Conservation (phyloP, 768 basidiomycete species). For the Termitomyces sp. region DNA sequence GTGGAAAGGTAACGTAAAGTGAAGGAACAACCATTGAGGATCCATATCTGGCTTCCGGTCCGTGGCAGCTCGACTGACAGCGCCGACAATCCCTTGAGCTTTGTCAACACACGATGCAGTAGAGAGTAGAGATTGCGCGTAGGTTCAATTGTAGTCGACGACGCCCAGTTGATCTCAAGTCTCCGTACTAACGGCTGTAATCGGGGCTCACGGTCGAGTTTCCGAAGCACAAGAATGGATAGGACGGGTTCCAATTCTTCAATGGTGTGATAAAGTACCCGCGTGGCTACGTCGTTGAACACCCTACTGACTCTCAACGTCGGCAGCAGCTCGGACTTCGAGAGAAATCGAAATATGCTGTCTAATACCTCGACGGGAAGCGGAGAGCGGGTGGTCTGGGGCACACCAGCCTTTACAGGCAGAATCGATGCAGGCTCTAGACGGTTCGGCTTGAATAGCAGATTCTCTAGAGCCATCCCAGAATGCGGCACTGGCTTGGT, state of each 20-base stretch:
- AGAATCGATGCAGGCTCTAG: neutral
- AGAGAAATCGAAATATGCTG: slow-evolving; percentile 21
- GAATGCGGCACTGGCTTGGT: neutral
- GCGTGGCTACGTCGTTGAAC: slow-evolving; percentile 24
- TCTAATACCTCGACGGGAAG: slow-evolving; percentile 34
- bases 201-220: slow-evolving; percentile 33
- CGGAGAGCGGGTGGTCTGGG: slow-evolving; percentile 5
- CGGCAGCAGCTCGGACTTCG: slow-evolving; percentile 17
- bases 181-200: slow-evolving; percentile 39
- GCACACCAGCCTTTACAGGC: neutral
- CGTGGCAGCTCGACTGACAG: slow-evolving; percentile 51
- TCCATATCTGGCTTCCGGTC: slow-evolving; percentile 40
- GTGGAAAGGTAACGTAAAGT: slow-evolving; percentile 47
- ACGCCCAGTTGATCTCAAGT: slow-evolving; percentile 42
- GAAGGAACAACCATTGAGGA: slow-evolving; percentile 43
- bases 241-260: slow-evolving; percentile 24
- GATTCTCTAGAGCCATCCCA: neutral
- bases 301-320: slow-evolving; percentile 22
- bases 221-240: slow-evolving; percentile 34
- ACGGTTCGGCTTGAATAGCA: neutral
- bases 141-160: slow-evolving; percentile 19
- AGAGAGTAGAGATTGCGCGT: slow-evolving; percentile 48
- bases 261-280: slow-evolving; percentile 32
- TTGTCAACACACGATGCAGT: slow-evolving; percentile 39
- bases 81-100: slow-evolving; percentile 33